A percentile compares a stretch with the other conserved stretches of the same genome.
Evolutionary conservation across 1,284 basidiomycete species (phyloP).

Genomic region (Ganoderma meredithae): DNA sequence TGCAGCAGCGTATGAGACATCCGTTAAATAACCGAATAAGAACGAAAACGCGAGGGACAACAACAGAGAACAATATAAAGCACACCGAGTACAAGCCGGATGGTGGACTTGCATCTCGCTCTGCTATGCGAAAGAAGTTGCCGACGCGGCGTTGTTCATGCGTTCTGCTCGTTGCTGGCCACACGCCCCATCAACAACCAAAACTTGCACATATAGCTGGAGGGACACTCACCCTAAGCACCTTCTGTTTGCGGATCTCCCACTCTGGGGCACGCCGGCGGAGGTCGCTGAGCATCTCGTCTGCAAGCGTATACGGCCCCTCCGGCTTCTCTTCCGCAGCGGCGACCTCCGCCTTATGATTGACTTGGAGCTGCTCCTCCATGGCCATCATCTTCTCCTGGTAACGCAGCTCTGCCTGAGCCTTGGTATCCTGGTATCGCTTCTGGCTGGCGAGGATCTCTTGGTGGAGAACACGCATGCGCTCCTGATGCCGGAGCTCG

Average conservation of each 20-base stretch:
- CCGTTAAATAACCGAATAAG: constrained; percentile 37
- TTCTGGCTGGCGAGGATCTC: constrained; percentile 39
- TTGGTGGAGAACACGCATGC: constrained; percentile 49
- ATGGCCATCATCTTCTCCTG: constrained; percentile 37
- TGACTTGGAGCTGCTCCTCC: constrained; percentile 36
- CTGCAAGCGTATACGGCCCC: constrained; percentile 35
- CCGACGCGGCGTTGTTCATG: constrained; percentile 24
- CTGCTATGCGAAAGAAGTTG: constrained; percentile 20
- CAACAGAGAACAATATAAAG: constrained; percentile 22
- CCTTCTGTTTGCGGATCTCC: constrained; percentile 58
- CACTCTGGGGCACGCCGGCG: constrained; percentile 68
- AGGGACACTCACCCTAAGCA: constrained; percentile 43
- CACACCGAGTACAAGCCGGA: constrained; percentile 20
- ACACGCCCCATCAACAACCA: background rate
- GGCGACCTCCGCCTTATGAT: constrained; percentile 32
- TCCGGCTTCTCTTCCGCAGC: constrained; percentile 32
- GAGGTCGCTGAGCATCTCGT: constrained; percentile 50
- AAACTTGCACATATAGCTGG: background rate
- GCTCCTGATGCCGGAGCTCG: constrained; percentile 53
- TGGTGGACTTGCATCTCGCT: constrained; percentile 20
- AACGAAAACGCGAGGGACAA: constrained; percentile 25
- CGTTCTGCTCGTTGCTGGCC: constrained; percentile 37
- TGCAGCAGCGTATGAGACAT: constrained; percentile 18
- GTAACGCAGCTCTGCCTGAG: constrained; percentile 36
- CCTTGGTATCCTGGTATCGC: constrained; percentile 36